These are phyloP conservation scores for Tuber indicum DNA, from an alignment of 495 filamentous ascomycete genomes.

Conservation along the genomic window DNA sequence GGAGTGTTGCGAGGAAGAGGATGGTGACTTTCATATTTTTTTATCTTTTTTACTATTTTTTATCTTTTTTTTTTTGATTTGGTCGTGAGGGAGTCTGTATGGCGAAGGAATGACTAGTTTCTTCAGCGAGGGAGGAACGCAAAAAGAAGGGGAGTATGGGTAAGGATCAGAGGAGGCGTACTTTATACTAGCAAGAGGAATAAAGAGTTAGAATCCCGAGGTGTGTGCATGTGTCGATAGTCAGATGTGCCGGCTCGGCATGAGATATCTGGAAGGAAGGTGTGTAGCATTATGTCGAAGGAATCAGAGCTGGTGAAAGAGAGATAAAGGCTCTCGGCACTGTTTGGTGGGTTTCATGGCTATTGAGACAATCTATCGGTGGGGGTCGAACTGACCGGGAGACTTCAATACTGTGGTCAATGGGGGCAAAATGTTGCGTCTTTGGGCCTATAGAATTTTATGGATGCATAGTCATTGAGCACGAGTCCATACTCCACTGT, in stretches of 20 bases:
- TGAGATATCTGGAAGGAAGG: neutral
- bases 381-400: neutral
- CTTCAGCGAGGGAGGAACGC: neutral
- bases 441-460: neutral
- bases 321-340: neutral
- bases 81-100: neutral
- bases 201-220: neutral
- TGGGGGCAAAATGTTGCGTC: neutral
- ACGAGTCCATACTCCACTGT: neutral
- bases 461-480: neutral
- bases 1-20: neutral
- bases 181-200: neutral
- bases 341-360: neutral
- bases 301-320: neutral
- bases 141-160: neutral
- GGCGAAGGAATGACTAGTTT: slow-evolving; percentile 1
- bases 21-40: neutral
- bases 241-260: neutral
- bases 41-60: too few relatives aligned
- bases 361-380: neutral
- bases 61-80: neutral
- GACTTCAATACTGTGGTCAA: neutral
- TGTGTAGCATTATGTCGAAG: neutral
- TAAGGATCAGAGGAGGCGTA: neutral
- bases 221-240: neutral